These are phyloP conservation scores for Suillus ampliporus DNA, from an alignment of 768 basidiomycete genomes.

Conservation along the genomic window DNA sequence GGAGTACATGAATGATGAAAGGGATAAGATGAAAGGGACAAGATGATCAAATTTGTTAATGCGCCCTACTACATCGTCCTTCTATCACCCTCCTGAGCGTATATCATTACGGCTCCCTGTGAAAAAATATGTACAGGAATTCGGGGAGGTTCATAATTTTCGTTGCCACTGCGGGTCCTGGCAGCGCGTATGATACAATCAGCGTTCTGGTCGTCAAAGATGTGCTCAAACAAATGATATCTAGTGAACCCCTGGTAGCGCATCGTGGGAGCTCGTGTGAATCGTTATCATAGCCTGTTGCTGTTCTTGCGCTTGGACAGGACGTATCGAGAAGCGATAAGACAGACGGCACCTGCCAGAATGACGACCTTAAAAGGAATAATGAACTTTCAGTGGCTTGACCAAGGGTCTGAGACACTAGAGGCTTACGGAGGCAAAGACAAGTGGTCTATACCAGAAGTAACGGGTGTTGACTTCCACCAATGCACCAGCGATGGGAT, in stretches of 20 bases:
- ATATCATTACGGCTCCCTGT: background rate
- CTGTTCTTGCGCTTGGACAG: constrained; percentile 18
- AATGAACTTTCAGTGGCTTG: background rate
- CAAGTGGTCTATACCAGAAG: constrained; percentile 48
- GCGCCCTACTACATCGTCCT: background rate
- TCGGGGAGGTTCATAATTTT: background rate
- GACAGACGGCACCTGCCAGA: constrained; percentile 16
- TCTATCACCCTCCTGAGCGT: background rate
- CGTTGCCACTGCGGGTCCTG: background rate
- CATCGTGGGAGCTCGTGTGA: background rate
- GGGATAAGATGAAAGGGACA: background rate
- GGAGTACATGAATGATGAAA: background rate
- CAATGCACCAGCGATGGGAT: constrained; percentile 58
- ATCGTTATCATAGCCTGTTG: constrained; percentile 13
- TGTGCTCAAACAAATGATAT: background rate
- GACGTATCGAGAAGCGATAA: constrained; percentile 12
- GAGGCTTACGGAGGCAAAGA: constrained; percentile 49
- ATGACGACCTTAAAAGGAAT: constrained; percentile 17
- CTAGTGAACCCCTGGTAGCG: background rate
- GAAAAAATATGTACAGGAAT: background rate
- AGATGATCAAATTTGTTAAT: background rate
- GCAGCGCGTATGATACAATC: background rate
- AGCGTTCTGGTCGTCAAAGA: background rate
- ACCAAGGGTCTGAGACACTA: background rate
- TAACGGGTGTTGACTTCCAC: constrained; percentile 41